Base-by-base conservation (phyloP, 441 rosid genomes). In the Gossypium laxum region DNA sequence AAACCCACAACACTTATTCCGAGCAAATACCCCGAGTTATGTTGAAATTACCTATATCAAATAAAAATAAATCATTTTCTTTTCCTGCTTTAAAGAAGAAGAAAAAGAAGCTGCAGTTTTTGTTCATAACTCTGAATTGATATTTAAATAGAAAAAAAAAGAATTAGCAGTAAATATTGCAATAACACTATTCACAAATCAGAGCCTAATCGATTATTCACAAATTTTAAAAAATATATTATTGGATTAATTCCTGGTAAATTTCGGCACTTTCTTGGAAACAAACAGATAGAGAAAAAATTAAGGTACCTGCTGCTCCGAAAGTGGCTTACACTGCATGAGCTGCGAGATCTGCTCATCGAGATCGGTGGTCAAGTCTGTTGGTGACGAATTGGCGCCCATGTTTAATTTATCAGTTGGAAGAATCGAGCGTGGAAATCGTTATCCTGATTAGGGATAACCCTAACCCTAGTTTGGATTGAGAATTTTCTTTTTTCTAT, bases 301-400 rank as follows among this genome's bases (percentile, higher is more conserved):
- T 14, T 50, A 50, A 38, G 12, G 70, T 26, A 87, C 91, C 91
- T 87, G 87, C 63, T 82, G 87, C 75, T 87, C 91, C 5, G 89
- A 85, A 48, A 87, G 84, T 2, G 91, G 91, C 79, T 85, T 87
- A 84, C 91, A 87, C 85, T 87, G 89, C 89, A 84, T 87, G 59
- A 87, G 91, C 85, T 87, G 89, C 50, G 86, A 79, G 86, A 87
- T 85, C 88, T 87, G 91, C 70, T 87, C 88, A 73, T 87, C 91
- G 21, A 87, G 83, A 73, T 85, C 86, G 64, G 72, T 72, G 19
- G 88, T 79, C 55, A 85, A 47, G 43, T 82, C 85, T 14, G 75
- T 68, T 57, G 86, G 75, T 72, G 70, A 62, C 71, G 85, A 77
- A 82, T 82, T 77, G 18, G 80, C 82, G 58, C 88, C 88, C 88